phyloP scores from a whole-genome alignment of 805 yeast genomes.

The Jamesozyma gamospora region DNA sequence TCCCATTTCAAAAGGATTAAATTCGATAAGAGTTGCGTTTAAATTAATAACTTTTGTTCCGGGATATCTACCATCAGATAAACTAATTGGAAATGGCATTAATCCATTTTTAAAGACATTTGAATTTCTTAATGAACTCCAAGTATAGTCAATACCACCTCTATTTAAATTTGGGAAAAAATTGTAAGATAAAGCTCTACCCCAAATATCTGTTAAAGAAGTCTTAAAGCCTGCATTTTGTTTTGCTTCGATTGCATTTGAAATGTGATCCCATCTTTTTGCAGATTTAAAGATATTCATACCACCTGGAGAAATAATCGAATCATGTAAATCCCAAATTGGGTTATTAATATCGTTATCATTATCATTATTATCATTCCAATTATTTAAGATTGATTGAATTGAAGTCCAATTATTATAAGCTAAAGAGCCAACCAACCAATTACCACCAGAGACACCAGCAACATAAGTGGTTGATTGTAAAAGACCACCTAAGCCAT shows the following conservation, averaged over 20 bases:
- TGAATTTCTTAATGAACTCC: conserved; percentile 47
- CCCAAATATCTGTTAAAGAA: conserved; percentile 71
- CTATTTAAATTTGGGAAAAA: conserved; percentile 52
- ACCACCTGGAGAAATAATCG: conserved; percentile 57
- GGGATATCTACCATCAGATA: conserved; percentile 56
- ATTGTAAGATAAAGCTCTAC: conserved; percentile 62
- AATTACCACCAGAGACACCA: conserved; percentile 78
- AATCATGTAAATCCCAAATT: conserved; percentile 60
- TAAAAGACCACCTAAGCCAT: conserved; percentile 64
- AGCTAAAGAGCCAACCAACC: conserved; percentile 64
- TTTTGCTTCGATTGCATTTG: conserved; percentile 43
- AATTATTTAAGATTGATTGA: conserved; percentile 40
- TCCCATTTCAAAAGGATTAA: conserved; percentile 66
- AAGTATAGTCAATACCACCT: conserved; percentile 55
- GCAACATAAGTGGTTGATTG: conserved; percentile 62
- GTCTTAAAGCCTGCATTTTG: conserved; percentile 57
- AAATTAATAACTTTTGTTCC: conserved; percentile 42
- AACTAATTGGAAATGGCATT: conserved; percentile 67
- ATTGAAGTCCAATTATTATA: conserved; percentile 67
- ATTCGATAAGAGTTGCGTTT: conserved; percentile 61
- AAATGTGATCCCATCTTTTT: conserved; percentile 42
- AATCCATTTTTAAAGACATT: conserved; percentile 48
- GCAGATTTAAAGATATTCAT: conserved; percentile 42
- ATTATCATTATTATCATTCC: conserved; percentile 22
- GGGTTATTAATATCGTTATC: conserved; percentile 56